Evolutionary conservation across 192 early-diverging fungal species (phyloP).

Genomic region (Gamsiella multidivaricata): DNA sequence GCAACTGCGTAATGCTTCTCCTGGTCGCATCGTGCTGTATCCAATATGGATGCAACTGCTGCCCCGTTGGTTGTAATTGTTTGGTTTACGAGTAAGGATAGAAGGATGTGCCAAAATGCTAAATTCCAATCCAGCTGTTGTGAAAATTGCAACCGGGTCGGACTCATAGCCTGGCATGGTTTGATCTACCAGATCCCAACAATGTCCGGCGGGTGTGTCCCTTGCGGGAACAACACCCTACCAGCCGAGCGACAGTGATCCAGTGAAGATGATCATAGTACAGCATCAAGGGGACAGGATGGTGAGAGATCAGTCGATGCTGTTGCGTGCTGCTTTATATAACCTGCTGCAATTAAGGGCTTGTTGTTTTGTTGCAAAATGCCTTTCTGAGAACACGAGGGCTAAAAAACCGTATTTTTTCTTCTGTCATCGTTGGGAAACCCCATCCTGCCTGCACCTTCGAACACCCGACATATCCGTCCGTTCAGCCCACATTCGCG

Average conservation of each 20-base stretch:
- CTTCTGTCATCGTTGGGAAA: too few relatives aligned
- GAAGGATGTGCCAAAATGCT: constrained; percentile 25
- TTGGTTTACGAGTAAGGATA: background rate
- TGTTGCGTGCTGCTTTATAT: background rate
- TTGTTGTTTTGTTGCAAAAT: too few relatives aligned
- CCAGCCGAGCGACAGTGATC: constrained; percentile 56
- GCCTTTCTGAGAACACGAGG: too few relatives aligned
- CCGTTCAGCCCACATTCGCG: too few relatives aligned
- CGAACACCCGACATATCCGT: too few relatives aligned
- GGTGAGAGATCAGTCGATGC: background rate
- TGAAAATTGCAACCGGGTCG: constrained; percentile 49
- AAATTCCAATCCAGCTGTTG: constrained; percentile 52
- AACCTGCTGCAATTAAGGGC: too few relatives aligned
- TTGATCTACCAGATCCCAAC: constrained; percentile 44
- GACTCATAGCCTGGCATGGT: constrained; percentile 53
- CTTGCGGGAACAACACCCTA: constrained; percentile 14
- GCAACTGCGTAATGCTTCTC: too few relatives aligned
- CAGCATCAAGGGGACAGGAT: constrained; percentile 53
- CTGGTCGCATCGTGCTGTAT: too few relatives aligned
- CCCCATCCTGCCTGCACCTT: too few relatives aligned
- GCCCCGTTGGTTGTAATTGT: too few relatives aligned
- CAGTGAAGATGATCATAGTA: constrained; percentile 44
- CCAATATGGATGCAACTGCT: too few relatives aligned
- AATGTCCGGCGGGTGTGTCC: constrained; percentile 41
- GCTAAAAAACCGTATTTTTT: too few relatives aligned